These are phyloP conservation scores for Phlebiopsis flavidoalba DNA, from an alignment of 768 basidiomycete species.

Conservation along the genomic window DNA sequence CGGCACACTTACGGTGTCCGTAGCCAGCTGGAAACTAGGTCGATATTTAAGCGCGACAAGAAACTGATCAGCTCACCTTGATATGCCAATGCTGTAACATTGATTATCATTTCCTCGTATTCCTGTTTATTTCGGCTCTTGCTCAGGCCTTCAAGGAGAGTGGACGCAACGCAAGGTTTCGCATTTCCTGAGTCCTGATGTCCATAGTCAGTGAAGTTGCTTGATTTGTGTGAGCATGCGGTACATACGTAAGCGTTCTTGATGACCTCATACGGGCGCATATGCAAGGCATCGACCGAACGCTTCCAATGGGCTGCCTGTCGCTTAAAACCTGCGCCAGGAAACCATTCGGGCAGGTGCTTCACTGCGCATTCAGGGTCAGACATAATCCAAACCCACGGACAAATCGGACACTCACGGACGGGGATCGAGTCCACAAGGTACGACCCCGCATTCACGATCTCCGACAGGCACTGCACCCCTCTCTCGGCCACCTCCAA, in stretches of 20 bases:
- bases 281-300: background rate
- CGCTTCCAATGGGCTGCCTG: constrained; percentile 8
- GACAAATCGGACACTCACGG: background rate
- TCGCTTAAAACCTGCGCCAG: constrained; percentile 16
- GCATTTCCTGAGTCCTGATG: background rate
- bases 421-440: constrained; percentile 7
- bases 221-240: background rate
- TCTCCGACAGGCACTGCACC: constrained; percentile 17
- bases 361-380: constrained; percentile 12
- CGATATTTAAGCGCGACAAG: background rate
- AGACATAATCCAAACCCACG: too few relatives aligned
- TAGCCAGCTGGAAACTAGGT: background rate
- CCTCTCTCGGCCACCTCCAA: constrained; percentile 34
- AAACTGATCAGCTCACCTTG: background rate
- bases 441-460: background rate
- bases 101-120: background rate
- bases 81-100: background rate
- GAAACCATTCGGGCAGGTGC: constrained; percentile 18
- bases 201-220: background rate
- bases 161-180: background rate
- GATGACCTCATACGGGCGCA: constrained; percentile 3
- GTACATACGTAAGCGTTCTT: background rate
- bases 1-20: background rate
- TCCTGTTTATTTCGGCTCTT: background rate
- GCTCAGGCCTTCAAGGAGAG: background rate